These are phyloP conservation scores for Arthrobotrys musiformis DNA, from an alignment of 2,329 filamentous ascomycete species.

Conservation along the genomic window DNA sequence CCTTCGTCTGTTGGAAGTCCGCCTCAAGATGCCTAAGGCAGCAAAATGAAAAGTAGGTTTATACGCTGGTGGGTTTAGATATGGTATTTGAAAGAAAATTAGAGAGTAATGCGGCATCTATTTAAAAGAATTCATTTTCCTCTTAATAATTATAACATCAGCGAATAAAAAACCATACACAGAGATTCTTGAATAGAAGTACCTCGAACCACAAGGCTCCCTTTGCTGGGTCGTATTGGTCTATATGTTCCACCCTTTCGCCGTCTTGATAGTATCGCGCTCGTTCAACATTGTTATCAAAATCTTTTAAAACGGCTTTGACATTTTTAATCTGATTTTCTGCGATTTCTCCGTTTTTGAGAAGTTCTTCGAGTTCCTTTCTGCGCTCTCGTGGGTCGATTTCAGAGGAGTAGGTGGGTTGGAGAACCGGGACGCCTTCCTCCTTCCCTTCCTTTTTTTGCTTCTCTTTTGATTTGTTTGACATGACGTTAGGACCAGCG, in stretches of 20 bases:
- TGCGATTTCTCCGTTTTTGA: conserved; percentile 32
- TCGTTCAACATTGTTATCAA: conserved; percentile 29
- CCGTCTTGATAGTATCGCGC: conserved; percentile 34
- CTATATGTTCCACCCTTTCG: conserved; percentile 28
- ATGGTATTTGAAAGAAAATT: no score
- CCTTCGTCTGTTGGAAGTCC: no score
- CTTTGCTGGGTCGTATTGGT: conserved; percentile 23
- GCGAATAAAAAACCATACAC: conserved; percentile 27
- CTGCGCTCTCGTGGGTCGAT: conserved; percentile 30
- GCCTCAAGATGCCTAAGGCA: no score
- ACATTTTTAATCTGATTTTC: conserved; percentile 44
- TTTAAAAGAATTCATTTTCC: conserved; percentile 36
- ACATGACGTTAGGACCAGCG: conserved; percentile 20
- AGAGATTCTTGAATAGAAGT: conserved; percentile 30
- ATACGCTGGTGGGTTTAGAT: no score
- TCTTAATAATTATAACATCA: conserved; percentile 30
- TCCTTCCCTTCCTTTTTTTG: conserved; percentile 9
- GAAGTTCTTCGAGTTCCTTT: conserved; percentile 37
- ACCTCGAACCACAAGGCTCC: conserved; percentile 41
- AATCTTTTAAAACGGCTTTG: conserved; percentile 32
- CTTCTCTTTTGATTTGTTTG: conserved; percentile 26
- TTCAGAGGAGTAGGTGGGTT: conserved; percentile 29
- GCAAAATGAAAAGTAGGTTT: no score
- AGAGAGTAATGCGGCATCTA: no score
- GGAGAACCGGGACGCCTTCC: conserved; percentile 26